These are phyloP conservation scores for Exophiala spinifera DNA, from an alignment of 2,329 filamentous ascomycete genomes.

Conservation along the genomic window DNA sequence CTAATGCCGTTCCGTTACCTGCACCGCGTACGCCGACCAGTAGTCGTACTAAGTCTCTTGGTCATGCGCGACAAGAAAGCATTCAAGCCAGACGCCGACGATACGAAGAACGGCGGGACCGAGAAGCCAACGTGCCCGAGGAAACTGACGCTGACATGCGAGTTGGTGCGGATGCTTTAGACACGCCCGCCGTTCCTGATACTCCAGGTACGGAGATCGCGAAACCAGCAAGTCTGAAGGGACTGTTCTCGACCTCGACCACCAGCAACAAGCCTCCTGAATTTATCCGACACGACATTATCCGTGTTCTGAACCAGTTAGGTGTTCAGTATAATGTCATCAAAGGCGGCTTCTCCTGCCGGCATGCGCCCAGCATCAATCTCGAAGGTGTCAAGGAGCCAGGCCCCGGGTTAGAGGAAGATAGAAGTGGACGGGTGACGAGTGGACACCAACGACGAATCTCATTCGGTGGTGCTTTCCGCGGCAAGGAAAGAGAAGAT, in stretches of 20 bases:
- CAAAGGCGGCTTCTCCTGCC: slow-evolving; percentile 87
- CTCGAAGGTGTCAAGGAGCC: slow-evolving; percentile 67
- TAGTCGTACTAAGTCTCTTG: slow-evolving; percentile 78
- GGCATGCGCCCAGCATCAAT: slow-evolving; percentile 85
- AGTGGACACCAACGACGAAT: slow-evolving; percentile 71
- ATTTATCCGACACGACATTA: slow-evolving; percentile 84
- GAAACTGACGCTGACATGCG: slow-evolving; percentile 81
- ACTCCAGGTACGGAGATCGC: slow-evolving; percentile 66
- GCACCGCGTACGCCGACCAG: slow-evolving; percentile 58
- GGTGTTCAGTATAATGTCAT: slow-evolving; percentile 92
- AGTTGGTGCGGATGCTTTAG: slow-evolving; percentile 50
- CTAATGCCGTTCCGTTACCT: slow-evolving; percentile 51
- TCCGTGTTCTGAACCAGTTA: slow-evolving; percentile 80
- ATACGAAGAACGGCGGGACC: slow-evolving; percentile 58
- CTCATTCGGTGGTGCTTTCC: slow-evolving; percentile 70
- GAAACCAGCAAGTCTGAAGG: slow-evolving; percentile 93
- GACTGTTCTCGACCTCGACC: slow-evolving; percentile 93
- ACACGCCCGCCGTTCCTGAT: slow-evolving; percentile 43
- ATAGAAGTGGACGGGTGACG: slow-evolving; percentile 44
- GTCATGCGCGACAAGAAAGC: slow-evolving; percentile 84
- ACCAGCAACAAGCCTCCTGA: slow-evolving; percentile 87
- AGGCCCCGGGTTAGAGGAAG: slow-evolving; percentile 36
- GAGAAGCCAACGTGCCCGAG: slow-evolving; percentile 78
- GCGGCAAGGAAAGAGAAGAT: slow-evolving; percentile 67
- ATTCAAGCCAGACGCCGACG: slow-evolving; percentile 80